A percentile compares a stretch with the other conserved stretches of the same genome.
These are phyloP conservation scores for Pseudogymnoascus sp. DNA, from an alignment of 2,329 filamentous ascomycete species.

Conservation along the genomic window DNA sequence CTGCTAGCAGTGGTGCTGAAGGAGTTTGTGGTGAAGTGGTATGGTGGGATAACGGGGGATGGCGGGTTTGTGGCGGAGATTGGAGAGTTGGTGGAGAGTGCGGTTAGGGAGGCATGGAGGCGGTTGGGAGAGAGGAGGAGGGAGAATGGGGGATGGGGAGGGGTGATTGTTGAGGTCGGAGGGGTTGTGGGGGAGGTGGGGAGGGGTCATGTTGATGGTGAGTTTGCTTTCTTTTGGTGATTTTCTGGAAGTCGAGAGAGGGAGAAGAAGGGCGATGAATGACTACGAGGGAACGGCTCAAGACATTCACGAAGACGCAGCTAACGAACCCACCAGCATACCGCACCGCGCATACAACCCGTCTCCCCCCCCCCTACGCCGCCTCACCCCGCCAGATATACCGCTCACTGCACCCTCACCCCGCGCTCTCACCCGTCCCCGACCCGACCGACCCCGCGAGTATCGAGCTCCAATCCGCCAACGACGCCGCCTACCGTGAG, in stretches of 20 bases:
- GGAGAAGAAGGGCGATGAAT: background rate
- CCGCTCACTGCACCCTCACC: slow-evolving; percentile 75
- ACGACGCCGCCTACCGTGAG: slow-evolving; percentile 79
- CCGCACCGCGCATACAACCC: slow-evolving; percentile 56
- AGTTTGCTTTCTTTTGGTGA: slow-evolving; percentile 19
- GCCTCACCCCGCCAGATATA: slow-evolving; percentile 64
- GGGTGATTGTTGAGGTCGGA: slow-evolving; percentile 79
- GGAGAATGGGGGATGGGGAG: slow-evolving; percentile 77
- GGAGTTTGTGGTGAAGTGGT: slow-evolving; percentile 91
- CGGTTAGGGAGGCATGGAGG: slow-evolving; percentile 68
- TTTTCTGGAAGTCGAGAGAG: background rate
- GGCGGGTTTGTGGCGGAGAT: slow-evolving; percentile 80
- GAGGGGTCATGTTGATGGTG: slow-evolving; percentile 74
- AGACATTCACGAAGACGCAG: background rate
- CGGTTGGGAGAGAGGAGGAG: slow-evolving; percentile 72
- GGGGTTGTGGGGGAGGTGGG: slow-evolving; percentile 73
- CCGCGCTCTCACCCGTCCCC: slow-evolving; percentile 72
- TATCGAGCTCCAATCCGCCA: slow-evolving; percentile 57
- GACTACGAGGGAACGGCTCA: background rate
- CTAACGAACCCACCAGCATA: slow-evolving; percentile 49
- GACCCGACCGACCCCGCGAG: slow-evolving; percentile 37
- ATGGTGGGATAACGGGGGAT: slow-evolving; percentile 84
- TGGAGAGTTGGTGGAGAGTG: slow-evolving; percentile 72
- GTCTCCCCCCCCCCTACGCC: slow-evolving; percentile 51
- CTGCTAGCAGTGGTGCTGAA: slow-evolving; percentile 83